phyloP scores from a whole-genome alignment of 2,329 filamentous ascomycete species.

The Lojkania enalia region DNA sequence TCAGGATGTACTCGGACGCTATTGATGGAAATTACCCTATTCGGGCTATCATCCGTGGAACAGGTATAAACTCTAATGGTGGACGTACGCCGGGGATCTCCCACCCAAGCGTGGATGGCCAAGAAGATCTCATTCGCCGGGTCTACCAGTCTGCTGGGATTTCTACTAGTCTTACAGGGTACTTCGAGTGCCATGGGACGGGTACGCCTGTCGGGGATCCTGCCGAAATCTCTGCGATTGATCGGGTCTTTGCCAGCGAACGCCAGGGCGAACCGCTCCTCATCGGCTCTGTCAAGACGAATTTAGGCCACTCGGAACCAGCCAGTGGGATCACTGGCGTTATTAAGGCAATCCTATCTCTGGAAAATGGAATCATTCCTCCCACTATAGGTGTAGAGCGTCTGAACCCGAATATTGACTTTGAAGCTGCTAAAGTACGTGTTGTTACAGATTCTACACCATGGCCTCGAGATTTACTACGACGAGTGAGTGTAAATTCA shows the following conservation, averaged over 20 bases:
- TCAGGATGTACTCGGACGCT: slow-evolving; percentile 15
- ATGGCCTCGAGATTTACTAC: slow-evolving; percentile 10
- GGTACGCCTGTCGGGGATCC: slow-evolving; percentile 36
- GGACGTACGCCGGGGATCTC: slow-evolving; percentile 20
- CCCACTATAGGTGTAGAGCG: slow-evolving; percentile 18
- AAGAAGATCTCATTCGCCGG: slow-evolving; percentile 24
- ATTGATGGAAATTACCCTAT: slow-evolving; percentile 16
- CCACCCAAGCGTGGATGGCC: slow-evolving; percentile 17
- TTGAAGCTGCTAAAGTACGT: slow-evolving; percentile 4
- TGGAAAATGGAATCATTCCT: slow-evolving; percentile 41
- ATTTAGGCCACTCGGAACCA: slow-evolving; percentile 46
- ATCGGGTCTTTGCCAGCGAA: slow-evolving; percentile 12
- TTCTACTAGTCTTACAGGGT: slow-evolving; percentile 8
- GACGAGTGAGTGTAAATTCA: slow-evolving; percentile 13
- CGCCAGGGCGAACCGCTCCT: slow-evolving; percentile 12
- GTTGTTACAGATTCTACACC: slow-evolving; percentile 11
- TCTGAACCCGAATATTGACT: slow-evolving; percentile 15
- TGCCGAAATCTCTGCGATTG: slow-evolving; percentile 22
- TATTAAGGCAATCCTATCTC: slow-evolving; percentile 42
- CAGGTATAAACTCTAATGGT: slow-evolving; percentile 18
- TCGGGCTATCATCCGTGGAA: slow-evolving; percentile 19
- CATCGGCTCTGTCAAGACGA: slow-evolving; percentile 37
- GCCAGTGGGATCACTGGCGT: slow-evolving; percentile 38
- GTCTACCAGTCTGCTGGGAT: slow-evolving; percentile 23
- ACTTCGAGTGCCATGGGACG: slow-evolving; percentile 32